Evolutionary conservation across 2,329 filamentous ascomycete species (phyloP).

Genomic region (Eutypa lata): DNA sequence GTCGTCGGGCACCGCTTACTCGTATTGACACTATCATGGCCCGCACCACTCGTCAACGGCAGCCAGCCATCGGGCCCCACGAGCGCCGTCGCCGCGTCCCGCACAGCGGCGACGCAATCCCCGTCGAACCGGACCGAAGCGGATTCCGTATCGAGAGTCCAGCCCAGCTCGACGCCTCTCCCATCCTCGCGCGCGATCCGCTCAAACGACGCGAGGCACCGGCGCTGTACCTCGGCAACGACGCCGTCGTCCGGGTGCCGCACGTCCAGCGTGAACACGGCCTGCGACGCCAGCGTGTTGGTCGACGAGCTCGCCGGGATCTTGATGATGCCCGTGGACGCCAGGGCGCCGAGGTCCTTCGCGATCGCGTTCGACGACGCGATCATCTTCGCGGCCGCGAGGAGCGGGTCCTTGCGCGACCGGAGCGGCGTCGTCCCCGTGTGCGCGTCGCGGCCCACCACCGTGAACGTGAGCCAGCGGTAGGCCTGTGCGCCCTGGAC

Average conservation of each 20-base stretch:
- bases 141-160: slow-evolving; percentile 59
- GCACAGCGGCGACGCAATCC: slow-evolving; percentile 65
- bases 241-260: slow-evolving; percentile 53
- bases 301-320: slow-evolving; percentile 58
- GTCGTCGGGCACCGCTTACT: slow-evolving; percentile 57
- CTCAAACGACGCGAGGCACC: slow-evolving; percentile 55
- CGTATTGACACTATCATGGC: slow-evolving; percentile 55
- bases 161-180: slow-evolving; percentile 31
- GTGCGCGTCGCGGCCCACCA: slow-evolving; percentile 64
- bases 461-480: slow-evolving; percentile 67
- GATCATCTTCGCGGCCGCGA: slow-evolving; percentile 66
- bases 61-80: slow-evolving; percentile 45
- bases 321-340: slow-evolving; percentile 67
- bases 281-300: slow-evolving; percentile 69
- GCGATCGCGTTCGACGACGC: slow-evolving; percentile 63
- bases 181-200: slow-evolving; percentile 56
- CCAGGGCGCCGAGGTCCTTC: slow-evolving; percentile 56
- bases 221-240: slow-evolving; percentile 55
- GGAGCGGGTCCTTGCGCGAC: slow-evolving; percentile 65
- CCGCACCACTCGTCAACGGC: slow-evolving; percentile 39
- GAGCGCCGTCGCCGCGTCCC: slow-evolving; percentile 54
- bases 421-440: slow-evolving; percentile 71
- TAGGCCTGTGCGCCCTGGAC: slow-evolving; percentile 74
- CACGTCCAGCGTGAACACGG: slow-evolving; percentile 67
- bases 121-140: slow-evolving; percentile 63